Conservation (phyloP, 2,329 filamentous ascomycete genomes). For the Fusarium transvaalense region DNA sequence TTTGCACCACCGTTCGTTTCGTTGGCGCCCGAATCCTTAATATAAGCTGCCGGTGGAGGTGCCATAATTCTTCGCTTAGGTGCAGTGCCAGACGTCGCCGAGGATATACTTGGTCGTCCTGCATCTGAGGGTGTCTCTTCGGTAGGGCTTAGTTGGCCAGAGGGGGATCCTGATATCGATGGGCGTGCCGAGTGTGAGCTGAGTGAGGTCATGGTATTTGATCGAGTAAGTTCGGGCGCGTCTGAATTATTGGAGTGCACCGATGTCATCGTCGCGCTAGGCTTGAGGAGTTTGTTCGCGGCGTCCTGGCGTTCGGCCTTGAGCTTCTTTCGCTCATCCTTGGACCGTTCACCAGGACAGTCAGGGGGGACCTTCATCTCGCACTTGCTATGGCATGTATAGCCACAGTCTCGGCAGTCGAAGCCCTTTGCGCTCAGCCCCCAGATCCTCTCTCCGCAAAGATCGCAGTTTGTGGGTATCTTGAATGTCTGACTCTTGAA, state of each 20-base stretch:
- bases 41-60: slow-evolving; percentile 85
- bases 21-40: slow-evolving; percentile 72
- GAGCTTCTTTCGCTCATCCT: slow-evolving; percentile 95
- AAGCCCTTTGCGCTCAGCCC: slow-evolving; percentile 96
- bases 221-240: slow-evolving; percentile 76
- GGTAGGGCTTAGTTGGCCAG: slow-evolving; percentile 62
- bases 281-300: slow-evolving; percentile 71
- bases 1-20: slow-evolving; percentile 58
- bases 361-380: slow-evolving; percentile 98
- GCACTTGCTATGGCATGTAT: slow-evolving; percentile 98
- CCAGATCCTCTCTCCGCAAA: slow-evolving; percentile 97
- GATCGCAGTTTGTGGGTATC: slow-evolving; percentile 97
- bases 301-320: slow-evolving; percentile 87
- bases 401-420: slow-evolving; percentile 95
- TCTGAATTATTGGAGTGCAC: slow-evolving; percentile 70
- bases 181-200: slow-evolving; percentile 86
- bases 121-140: slow-evolving; percentile 59
- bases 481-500: slow-evolving; percentile 99
- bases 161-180: slow-evolving; percentile 74
- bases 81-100: slow-evolving; percentile 47
- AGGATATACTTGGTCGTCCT: slow-evolving; percentile 48
- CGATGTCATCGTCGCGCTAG: slow-evolving; percentile 55
- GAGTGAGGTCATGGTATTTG: slow-evolving; percentile 90
- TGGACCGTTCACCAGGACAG: slow-evolving; percentile 92
- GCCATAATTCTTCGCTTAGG: slow-evolving; percentile 83